Percentiles rank a stretch among this genome's conserved stretches.
Evolutionary conservation across 257 asterid species (phyloP).

Genomic region (Asclepias syriaca): DNA sequence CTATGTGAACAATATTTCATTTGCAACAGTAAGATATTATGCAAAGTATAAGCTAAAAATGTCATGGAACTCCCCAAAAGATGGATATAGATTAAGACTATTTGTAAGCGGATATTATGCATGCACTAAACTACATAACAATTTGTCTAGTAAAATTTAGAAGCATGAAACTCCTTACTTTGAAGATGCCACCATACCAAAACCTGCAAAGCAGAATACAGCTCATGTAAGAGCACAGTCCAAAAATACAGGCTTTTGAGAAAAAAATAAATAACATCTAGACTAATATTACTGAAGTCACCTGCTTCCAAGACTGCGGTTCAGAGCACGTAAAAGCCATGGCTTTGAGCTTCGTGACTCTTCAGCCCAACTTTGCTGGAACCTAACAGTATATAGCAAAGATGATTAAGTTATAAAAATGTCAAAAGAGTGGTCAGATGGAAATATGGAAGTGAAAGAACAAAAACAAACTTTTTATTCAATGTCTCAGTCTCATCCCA

Average conservation of each 20-base stretch:
- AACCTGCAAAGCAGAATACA: slow-evolving; percentile 43
- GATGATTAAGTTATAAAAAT: background rate
- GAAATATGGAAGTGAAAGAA: slow-evolving; percentile 11
- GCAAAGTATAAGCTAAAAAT: background rate
- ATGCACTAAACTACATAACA: background rate
- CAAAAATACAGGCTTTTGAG: too few species aligned
- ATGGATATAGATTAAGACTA: background rate
- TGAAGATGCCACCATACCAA: slow-evolving; percentile 90
- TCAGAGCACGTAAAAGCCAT: slow-evolving; percentile 80
- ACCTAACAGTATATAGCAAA: slow-evolving; percentile 29
- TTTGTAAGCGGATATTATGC: background rate
- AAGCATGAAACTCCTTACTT: slow-evolving; percentile 38
- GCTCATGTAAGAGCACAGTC: background rate
- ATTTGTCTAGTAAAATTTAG: slow-evolving; percentile 1
- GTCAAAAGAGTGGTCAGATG: background rate
- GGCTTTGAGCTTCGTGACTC: slow-evolving; percentile 62
- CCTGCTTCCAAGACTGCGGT: slow-evolving; percentile 65
- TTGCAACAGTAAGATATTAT: too few species aligned
- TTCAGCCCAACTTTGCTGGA: slow-evolving; percentile 71
- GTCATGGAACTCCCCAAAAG: background rate
- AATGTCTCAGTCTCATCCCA: slow-evolving; percentile 82
- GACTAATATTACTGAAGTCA: background rate
- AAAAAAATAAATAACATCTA: too few species aligned
- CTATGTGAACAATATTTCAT: background rate
- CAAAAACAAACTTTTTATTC: slow-evolving; percentile 38